Evolutionary conservation across 2,329 filamentous ascomycete species (phyloP).

Genomic region (Coccinonectria pachysandricola): DNA sequence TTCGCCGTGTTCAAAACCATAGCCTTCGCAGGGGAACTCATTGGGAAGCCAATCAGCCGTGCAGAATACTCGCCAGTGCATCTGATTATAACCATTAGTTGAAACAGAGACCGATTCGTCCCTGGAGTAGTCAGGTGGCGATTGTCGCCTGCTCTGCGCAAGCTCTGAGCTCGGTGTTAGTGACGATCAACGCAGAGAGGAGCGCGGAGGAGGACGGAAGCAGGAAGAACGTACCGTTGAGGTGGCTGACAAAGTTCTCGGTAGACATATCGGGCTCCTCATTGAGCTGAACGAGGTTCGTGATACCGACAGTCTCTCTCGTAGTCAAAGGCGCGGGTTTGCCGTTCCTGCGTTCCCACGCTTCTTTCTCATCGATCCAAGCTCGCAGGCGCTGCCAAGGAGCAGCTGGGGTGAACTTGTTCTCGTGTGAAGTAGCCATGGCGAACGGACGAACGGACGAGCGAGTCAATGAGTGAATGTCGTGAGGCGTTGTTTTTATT

Average conservation of each 20-base stretch:
- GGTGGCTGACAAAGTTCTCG: constrained; percentile 18
- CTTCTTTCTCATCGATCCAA: constrained; percentile 16
- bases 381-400: constrained; percentile 1
- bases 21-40: constrained; percentile 22
- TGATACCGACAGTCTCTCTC: constrained; percentile 30
- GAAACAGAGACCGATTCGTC: too few relatives aligned
- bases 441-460: too few relatives aligned
- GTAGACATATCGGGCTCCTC: constrained; percentile 18
- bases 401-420: too few relatives aligned
- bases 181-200: background rate
- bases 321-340: constrained; percentile 2
- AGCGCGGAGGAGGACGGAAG: background rate
- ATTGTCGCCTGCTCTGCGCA: too few relatives aligned
- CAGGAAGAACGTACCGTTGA: constrained; percentile 17
- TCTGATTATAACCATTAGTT: constrained; percentile 7
- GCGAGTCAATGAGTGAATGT: too few relatives aligned
- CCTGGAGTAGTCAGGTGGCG: too few relatives aligned
- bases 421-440: too few relatives aligned
- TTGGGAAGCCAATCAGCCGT: constrained; percentile 10
- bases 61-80: constrained; percentile 19
- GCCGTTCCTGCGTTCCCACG: background rate
- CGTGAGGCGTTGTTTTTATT: too few relatives aligned
- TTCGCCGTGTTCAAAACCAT: constrained; percentile 21
- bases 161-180: too few relatives aligned
- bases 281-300: constrained; percentile 25